Percentiles rank a stretch among this genome's conserved stretches.
phyloP scores from a whole-genome alignment of 306 rosid genomes.

The Corylus heterophylla region DNA sequence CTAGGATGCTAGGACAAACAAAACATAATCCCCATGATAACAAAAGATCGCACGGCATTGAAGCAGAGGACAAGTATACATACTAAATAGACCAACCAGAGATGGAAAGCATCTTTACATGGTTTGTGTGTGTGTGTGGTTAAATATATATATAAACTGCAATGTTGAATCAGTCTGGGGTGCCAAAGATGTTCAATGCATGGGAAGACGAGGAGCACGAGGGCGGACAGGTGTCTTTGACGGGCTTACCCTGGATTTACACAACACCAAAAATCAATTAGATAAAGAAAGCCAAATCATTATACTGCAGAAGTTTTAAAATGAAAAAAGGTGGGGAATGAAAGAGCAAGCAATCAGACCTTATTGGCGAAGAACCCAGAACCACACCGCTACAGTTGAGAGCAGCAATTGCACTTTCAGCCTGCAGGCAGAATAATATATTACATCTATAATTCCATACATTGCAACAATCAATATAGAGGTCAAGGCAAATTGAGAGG shows the following conservation, averaged over 20 bases:
- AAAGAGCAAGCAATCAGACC: constrained; percentile 45
- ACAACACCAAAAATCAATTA: constrained; percentile 13
- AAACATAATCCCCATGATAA: constrained; percentile 21
- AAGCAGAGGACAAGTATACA: constrained; percentile 23
- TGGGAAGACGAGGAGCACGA: constrained; percentile 56
- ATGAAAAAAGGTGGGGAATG: neutral
- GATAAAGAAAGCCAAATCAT: neutral
- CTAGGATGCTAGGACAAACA: constrained; percentile 17
- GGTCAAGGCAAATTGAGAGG: neutral
- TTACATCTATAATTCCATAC: neutral
- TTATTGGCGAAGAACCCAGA: constrained; percentile 90
- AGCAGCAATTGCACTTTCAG: constrained; percentile 98
- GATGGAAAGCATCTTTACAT: constrained; percentile 44
- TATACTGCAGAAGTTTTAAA: neutral
- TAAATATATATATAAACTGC: constrained; percentile 51
- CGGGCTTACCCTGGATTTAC: constrained; percentile 77
- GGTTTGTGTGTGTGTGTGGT: constrained; percentile 35
- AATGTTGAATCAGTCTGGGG: constrained; percentile 41
- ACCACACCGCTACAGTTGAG: constrained; percentile 96
- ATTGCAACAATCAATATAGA: neutral
- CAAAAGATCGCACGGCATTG: constrained; percentile 31
- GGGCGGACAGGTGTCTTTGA: constrained; percentile 89
- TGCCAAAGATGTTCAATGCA: constrained; percentile 48
- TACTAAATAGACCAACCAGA: constrained; percentile 28
- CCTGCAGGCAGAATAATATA: constrained; percentile 44